Base-by-base conservation (phyloP, 2,329 filamentous ascomycete species). In the Aspergillus texensis region DNA sequence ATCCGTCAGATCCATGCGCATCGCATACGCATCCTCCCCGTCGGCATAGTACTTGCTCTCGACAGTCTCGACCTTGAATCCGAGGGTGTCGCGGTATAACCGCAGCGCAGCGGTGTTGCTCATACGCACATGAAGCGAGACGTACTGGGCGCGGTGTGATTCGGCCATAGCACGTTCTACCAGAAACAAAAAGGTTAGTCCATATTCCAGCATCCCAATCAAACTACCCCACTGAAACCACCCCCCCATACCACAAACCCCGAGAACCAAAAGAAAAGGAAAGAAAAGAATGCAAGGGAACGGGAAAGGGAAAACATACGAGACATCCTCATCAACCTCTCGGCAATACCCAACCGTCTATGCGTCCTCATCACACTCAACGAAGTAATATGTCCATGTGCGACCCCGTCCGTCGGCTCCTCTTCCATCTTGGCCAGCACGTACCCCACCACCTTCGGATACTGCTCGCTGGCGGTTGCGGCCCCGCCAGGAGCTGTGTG, bases 381-480 rank as follows among this genome's bases (percentile, higher is more conserved):
- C 71, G 90, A 94, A 53, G 95, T 99, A 75, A 99, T 98, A 82
- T 99, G 95, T 19, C 95, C 95, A 81, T 98, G 95, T 71, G 90
- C 91, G 46, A 97, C 83, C 63, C 94, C 94, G 78, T 98, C 94
- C 64, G 90, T 77, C 9, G 95, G 94, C 79, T 98, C 95, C 83
- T 99, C 95, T 80, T 99, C 95, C 94, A 99, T 99, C 86, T 99
- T 99, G 58, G 95, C 95, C 30, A 99, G 89, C n/a, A 99, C 95
- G 77, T 99, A 99, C 72, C 95, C 95, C 28, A 99, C 95, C 65
- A 99, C 96, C 81, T 97, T 96, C 70, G 95, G 95, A 73, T 96
- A 95, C 78, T 96, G 62, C 46, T 74, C 68, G 10, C 67, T 61
- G 50, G 72, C 52, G 55, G 71, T 64, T 2, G 62, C 70, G 4